Evolutionary conservation across 345 rosid species (phyloP).

Genomic region (Jatropha curcas): DNA sequence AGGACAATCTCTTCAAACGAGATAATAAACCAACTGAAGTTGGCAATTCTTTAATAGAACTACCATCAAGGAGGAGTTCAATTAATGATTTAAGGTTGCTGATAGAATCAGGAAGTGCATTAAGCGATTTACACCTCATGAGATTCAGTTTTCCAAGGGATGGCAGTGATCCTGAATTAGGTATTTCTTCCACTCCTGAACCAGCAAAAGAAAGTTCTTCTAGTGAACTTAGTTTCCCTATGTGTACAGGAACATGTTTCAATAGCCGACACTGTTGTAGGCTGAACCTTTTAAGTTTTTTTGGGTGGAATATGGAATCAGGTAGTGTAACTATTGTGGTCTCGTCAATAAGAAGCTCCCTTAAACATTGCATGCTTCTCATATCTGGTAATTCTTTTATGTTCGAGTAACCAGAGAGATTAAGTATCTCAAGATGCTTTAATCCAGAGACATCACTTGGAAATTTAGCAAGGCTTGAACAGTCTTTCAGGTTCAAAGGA

Average conservation of each 20-base stretch:
- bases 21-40: constrained; percentile 39
- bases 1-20: constrained; percentile 28
- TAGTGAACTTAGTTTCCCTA: constrained; percentile 40
- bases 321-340: constrained; percentile 45
- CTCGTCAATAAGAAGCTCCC: constrained; percentile 38
- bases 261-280: constrained; percentile 27
- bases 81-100: constrained; percentile 40
- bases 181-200: constrained; percentile 41
- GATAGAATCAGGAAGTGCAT: constrained; percentile 39
- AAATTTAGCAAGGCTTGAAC: constrained; percentile 38
- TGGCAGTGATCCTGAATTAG: constrained; percentile 34
- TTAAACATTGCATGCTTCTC: constrained; percentile 44
- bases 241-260: constrained; percentile 33
- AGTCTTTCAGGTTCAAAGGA: constrained; percentile 40
- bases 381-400: constrained; percentile 41
- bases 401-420: constrained; percentile 39
- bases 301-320: constrained; percentile 36
- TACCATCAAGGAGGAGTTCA: constrained; percentile 17
- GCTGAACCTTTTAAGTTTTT: constrained; percentile 44
- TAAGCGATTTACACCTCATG: constrained; percentile 30
- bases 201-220: constrained; percentile 36
- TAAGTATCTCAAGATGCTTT: constrained; percentile 41
- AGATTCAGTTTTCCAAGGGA: constrained; percentile 44
- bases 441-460: constrained; percentile 48
- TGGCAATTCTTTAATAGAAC: constrained; percentile 40